These are phyloP conservation scores for Cicer chorassanicum DNA, from an alignment of 306 rosid species.

Conservation along the genomic window DNA sequence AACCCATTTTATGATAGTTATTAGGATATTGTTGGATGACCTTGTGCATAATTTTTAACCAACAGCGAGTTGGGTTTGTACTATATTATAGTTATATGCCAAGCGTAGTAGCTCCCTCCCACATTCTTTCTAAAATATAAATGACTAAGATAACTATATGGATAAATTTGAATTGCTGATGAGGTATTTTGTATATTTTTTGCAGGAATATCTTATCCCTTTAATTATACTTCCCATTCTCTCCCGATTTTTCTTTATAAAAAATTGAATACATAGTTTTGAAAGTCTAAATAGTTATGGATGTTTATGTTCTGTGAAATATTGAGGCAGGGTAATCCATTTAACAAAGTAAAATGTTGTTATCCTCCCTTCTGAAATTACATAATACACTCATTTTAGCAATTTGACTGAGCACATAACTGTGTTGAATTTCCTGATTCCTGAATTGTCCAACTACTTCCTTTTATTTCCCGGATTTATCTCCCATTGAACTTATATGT, in stretches of 20 bases:
- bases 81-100: conserved; percentile 3
- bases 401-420: neutral
- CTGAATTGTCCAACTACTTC: conserved; percentile 26
- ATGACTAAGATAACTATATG: neutral
- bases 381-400: conserved; percentile 14
- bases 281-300: neutral
- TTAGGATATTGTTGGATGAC: conserved; percentile 21
- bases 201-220: neutral
- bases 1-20: conserved; percentile 22
- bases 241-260: neutral
- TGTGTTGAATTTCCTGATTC: conserved; percentile 16
- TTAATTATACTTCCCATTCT: conserved; percentile 3
- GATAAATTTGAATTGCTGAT: conserved; percentile 24
- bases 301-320: conserved; percentile 1
- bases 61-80: conserved; percentile 14
- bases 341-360: conserved; percentile 16
- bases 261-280: conserved; percentile 10
- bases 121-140: conserved; percentile 27
- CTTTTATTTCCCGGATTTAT: conserved; percentile 6
- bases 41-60: conserved; percentile 31
- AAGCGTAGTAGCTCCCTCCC: conserved; percentile 12
- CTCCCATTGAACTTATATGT: conserved; percentile 10
- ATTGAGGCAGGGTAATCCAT: conserved; percentile 10
- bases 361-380: conserved; percentile 10
- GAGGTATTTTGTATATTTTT: neutral